Percentiles rank a stretch among this genome's conserved stretches.
Conservation (phyloP, 257 asterid species). For the Fraxinus americana region DNA sequence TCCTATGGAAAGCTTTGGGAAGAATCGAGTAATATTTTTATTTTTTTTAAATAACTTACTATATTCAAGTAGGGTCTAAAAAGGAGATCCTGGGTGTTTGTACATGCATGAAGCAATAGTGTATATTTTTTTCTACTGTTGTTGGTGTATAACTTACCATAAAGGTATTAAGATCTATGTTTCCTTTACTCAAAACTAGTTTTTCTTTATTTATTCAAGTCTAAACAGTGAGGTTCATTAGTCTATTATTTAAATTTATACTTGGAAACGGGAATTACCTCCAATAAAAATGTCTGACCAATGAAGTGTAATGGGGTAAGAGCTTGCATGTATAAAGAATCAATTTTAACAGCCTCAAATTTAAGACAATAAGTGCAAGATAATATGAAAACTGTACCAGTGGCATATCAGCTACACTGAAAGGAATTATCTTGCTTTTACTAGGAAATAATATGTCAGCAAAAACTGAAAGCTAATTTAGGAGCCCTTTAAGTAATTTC, state of each 20-base stretch:
- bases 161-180: neutral
- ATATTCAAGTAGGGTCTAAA: neutral
- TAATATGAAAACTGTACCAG: neutral
- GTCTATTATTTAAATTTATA: neutral
- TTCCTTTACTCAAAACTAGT: conserved; percentile 5
- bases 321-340: too few relatives aligned
- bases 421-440: neutral
- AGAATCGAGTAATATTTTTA: neutral
- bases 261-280: neutral
- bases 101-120: conserved; percentile 1
- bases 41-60: neutral
- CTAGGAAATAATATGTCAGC: neutral
- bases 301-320: too few relatives aligned
- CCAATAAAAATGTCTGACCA: neutral
- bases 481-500: conserved; percentile 3
- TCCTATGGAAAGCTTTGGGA: neutral
- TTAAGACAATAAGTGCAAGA: neutral
- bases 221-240: neutral
- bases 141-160: neutral
- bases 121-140: neutral
- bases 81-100: neutral
- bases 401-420: neutral
- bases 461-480: neutral
- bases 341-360: too few relatives aligned
- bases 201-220: neutral